These are phyloP conservation scores for Nemania diffusa DNA, from an alignment of 2,329 filamentous ascomycete genomes.

Conservation along the genomic window DNA sequence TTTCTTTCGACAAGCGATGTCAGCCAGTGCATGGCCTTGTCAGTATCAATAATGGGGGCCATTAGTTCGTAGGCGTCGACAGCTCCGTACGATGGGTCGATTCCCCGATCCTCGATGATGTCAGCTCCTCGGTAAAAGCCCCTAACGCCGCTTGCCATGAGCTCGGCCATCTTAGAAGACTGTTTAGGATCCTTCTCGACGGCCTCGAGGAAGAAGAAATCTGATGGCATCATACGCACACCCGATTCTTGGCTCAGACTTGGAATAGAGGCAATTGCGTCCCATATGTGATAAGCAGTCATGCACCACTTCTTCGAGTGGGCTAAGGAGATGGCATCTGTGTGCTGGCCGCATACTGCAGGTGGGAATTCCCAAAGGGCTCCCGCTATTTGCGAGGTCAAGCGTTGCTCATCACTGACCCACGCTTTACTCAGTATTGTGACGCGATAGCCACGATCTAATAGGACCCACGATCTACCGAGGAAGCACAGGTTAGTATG, in stretches of 20 bases:
- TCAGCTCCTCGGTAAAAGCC: slow-evolving; percentile 52
- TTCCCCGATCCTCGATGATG: slow-evolving; percentile 51
- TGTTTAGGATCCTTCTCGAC: slow-evolving; percentile 51
- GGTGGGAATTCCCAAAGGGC: slow-evolving; percentile 60
- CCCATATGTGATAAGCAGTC: slow-evolving; percentile 55
- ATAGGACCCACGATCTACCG: slow-evolving; percentile 53
- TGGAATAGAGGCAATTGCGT: slow-evolving; percentile 52
- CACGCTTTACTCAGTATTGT: slow-evolving; percentile 57
- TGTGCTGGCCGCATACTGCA: slow-evolving; percentile 57
- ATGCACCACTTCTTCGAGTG: slow-evolving; percentile 56
- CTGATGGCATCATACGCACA: slow-evolving; percentile 52
- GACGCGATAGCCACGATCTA: slow-evolving; percentile 57
- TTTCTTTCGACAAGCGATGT: slow-evolving; percentile 55
- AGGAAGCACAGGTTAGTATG: slow-evolving; percentile 26
- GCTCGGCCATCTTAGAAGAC: slow-evolving; percentile 53
- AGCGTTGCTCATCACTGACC: slow-evolving; percentile 52
- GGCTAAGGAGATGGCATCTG: slow-evolving; percentile 53
- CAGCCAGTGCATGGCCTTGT: slow-evolving; percentile 56
- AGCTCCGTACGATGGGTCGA: slow-evolving; percentile 50
- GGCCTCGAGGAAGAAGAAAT: slow-evolving; percentile 53
- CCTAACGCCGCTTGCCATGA: slow-evolving; percentile 52
- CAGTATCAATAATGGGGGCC: slow-evolving; percentile 59
- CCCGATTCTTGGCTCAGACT: slow-evolving; percentile 49
- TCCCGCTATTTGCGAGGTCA: slow-evolving; percentile 60
- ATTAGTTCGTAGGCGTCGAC: slow-evolving; percentile 58